phyloP scores from a whole-genome alignment of 164 flowering plant genomes.

The Nymphaea thermarum region DNA sequence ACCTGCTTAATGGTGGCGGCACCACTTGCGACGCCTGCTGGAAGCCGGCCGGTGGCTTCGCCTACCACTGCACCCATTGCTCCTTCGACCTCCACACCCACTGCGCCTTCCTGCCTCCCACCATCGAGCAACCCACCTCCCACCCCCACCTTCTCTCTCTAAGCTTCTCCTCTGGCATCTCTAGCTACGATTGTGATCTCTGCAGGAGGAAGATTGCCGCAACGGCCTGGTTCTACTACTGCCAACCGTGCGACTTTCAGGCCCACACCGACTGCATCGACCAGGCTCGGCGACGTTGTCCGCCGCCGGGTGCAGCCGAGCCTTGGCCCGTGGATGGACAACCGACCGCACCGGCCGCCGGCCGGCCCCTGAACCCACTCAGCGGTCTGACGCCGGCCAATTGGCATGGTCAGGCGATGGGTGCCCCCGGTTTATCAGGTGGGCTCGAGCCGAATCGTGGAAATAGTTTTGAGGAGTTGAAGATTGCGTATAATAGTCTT shows the following conservation, averaged over 20 bases:
- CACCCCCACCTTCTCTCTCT: constrained; percentile 3
- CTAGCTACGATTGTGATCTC: neutral
- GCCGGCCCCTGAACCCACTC: too few relatives aligned
- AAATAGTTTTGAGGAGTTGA: too few relatives aligned
- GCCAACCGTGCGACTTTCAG: neutral
- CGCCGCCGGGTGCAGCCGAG: neutral
- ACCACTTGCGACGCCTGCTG: constrained; percentile 31
- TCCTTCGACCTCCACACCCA: constrained; percentile 4
- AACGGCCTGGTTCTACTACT: neutral
- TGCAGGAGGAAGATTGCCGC: neutral
- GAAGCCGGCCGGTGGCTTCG: constrained; percentile 10
- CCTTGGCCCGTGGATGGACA: constrained; percentile 1
- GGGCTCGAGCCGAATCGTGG: too few relatives aligned
- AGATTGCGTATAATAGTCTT: too few relatives aligned
- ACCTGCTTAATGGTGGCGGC: constrained; percentile 17
- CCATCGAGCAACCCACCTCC: neutral
- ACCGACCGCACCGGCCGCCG: too few relatives aligned
- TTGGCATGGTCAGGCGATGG: too few relatives aligned
- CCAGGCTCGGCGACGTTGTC: too few relatives aligned
- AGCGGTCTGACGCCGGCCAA: too few relatives aligned
- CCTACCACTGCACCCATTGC: constrained; percentile 4
- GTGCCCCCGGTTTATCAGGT: too few relatives aligned
- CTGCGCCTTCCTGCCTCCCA: constrained; percentile 2
- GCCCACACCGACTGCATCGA: neutral
- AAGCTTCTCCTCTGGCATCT: neutral